phyloP scores from a whole-genome alignment of 306 rosid species.

The Ziziphus jujuba region DNA sequence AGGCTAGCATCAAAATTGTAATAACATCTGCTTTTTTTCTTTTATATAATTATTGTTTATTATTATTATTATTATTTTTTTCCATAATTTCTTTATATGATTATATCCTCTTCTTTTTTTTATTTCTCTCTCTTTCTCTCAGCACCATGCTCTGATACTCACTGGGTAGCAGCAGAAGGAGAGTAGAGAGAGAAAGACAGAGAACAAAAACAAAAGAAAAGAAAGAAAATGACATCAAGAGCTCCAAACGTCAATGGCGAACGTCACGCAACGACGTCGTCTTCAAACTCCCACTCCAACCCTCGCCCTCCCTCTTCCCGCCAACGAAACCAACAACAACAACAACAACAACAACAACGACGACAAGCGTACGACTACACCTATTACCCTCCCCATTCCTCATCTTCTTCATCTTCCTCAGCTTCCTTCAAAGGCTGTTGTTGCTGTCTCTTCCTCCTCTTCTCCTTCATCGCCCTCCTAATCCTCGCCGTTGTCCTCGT shows the following conservation, averaged over 20 bases:
- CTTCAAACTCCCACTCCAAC: not conserved
- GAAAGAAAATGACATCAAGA: constrained; percentile 14
- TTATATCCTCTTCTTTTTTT: too few species aligned
- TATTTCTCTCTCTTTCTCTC: not conserved
- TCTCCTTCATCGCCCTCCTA: constrained; percentile 82
- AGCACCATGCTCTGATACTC: constrained; percentile 11
- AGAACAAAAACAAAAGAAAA: not conserved
- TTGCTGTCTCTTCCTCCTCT: constrained; percentile 85
- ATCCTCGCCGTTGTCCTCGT: constrained; percentile 66
- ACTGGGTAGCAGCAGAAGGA: not conserved
- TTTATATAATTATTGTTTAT: too few species aligned
- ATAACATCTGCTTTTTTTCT: too few species aligned
- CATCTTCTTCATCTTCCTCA: constrained; percentile 45
- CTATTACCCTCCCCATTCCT: constrained; percentile 39
- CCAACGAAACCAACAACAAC: constrained; percentile 4
- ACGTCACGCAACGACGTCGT: not conserved
- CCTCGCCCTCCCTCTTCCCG: too few species aligned
- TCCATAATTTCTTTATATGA: not conserved
- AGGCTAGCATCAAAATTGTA: too few species aligned
- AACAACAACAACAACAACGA: constrained; percentile 3
- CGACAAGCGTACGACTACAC: too few species aligned
- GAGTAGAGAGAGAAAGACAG: not conserved
- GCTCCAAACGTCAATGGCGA: constrained; percentile 11
- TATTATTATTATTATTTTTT: too few species aligned
- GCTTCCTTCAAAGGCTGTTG: constrained; percentile 91